Evolutionary conservation across 1,284 basidiomycete genomes (phyloP).

Genomic region (Ustilago nuda): DNA sequence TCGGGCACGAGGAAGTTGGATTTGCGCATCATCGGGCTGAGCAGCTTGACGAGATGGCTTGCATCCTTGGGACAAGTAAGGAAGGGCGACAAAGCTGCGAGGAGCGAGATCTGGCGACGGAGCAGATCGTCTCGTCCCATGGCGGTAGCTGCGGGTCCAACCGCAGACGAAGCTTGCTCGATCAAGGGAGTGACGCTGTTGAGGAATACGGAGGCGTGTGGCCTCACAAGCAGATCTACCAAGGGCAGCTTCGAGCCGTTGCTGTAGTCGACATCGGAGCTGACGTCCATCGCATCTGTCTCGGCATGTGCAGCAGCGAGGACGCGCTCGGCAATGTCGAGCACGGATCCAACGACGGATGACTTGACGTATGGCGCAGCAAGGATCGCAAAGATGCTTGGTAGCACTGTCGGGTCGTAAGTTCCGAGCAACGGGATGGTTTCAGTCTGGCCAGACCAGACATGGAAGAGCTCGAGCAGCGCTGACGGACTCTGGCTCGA

Average conservation of each 20-base stretch:
- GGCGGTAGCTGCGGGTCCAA: constrained; percentile 73
- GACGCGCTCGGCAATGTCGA: constrained; percentile 86
- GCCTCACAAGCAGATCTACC: constrained; percentile 74
- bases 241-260: constrained; percentile 23
- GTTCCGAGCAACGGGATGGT: constrained; percentile 77
- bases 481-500: constrained; percentile 93
- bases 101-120: constrained; percentile 83
- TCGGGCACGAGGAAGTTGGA: constrained; percentile 83
- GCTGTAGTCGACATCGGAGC: constrained; percentile 17
- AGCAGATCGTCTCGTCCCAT: constrained; percentile 77
- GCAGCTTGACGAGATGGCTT: constrained; percentile 78
- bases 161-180: constrained; percentile 73
- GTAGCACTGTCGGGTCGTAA: constrained; percentile 79
- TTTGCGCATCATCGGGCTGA: constrained; percentile 84
- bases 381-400: constrained; percentile 84
- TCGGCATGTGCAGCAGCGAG: constrained; percentile 70
- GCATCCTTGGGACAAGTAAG: constrained; percentile 81
- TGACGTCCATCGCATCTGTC: constrained; percentile 28
- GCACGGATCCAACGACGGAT: constrained; percentile 80
- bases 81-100: constrained; percentile 83
- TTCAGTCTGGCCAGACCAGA: constrained; percentile 78
- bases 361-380: constrained; percentile 87
- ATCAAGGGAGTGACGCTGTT: constrained; percentile 75
- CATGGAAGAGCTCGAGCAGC: constrained; percentile 84
- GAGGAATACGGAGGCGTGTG: constrained; percentile 82